Evolutionary conservation across 768 basidiomycete species (phyloP).

Genomic region (Boletus speciosus): DNA sequence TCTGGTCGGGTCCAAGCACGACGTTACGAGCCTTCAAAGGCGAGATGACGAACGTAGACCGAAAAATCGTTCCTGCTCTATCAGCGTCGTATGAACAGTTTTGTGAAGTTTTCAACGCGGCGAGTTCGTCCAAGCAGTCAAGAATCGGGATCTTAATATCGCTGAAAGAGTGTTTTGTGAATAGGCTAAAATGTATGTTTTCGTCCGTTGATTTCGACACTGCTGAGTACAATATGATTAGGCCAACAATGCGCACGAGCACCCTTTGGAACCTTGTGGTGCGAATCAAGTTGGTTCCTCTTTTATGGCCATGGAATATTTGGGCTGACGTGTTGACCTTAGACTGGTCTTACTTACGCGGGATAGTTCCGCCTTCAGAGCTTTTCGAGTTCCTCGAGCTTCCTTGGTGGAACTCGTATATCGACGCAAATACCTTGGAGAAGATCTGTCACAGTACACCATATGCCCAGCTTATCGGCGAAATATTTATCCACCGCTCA

Average conservation of each 20-base stretch:
- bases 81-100: slow-evolving; percentile 11
- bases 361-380: slow-evolving; percentile 8
- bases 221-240: background rate
- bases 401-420: slow-evolving; percentile 16
- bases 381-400: slow-evolving; percentile 11
- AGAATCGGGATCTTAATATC: background rate
- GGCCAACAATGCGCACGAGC: slow-evolving; percentile 3
- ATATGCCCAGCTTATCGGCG: slow-evolving; percentile 5
- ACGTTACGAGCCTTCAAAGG: slow-evolving; percentile 13
- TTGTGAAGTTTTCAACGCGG: background rate
- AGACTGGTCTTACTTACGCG: slow-evolving; percentile 20
- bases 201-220: background rate
- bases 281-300: slow-evolving; percentile 7
- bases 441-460: slow-evolving; percentile 5
- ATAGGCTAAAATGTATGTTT: slow-evolving; percentile 7
- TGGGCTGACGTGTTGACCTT: background rate
- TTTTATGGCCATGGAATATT: background rate
- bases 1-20: slow-evolving; percentile 10
- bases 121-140: background rate
- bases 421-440: background rate
- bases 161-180: background rate
- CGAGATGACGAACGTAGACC: slow-evolving; percentile 3
- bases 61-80: slow-evolving; percentile 5
- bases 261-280: slow-evolving; percentile 2
- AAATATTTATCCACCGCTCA: slow-evolving; percentile 3